Percentiles rank a stretch among this genome's conserved stretches.
These are phyloP conservation scores for Saccharomycopsis fodiens DNA, from an alignment of 805 yeast genomes.

Conservation along the genomic window DNA sequence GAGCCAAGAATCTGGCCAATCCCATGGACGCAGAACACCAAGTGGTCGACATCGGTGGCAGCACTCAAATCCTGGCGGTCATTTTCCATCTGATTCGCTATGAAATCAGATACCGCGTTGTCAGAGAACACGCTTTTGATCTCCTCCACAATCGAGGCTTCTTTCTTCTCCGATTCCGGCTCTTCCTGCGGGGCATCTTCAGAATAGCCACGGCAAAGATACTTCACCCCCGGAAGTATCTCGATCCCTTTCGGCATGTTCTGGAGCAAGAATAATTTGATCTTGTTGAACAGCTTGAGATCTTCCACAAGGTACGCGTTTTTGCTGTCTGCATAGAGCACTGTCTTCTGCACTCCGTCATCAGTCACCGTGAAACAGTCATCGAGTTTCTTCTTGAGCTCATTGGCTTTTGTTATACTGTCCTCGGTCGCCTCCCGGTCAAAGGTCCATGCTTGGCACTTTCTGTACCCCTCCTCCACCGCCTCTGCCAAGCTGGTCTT, in stretches of 20 bases:
- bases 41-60: slow-evolving; percentile 36
- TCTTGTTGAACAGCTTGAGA: slow-evolving; percentile 5
- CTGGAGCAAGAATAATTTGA: slow-evolving; percentile 11
- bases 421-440: not conserved
- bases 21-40: slow-evolving; percentile 89
- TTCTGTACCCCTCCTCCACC: slow-evolving; percentile 49
- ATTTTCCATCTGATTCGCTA: slow-evolving; percentile 19
- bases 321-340: slow-evolving; percentile 8
- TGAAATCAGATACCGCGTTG: not conserved
- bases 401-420: not conserved
- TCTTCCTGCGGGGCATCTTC: not conserved
- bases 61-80: slow-evolving; percentile 33
- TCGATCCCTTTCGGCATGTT: slow-evolving; percentile 9
- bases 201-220: slow-evolving; percentile 13
- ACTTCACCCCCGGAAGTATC: slow-evolving; percentile 11
- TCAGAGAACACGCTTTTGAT: slow-evolving; percentile 17
- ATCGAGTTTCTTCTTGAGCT: slow-evolving; percentile 6
- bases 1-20: slow-evolving; percentile 85
- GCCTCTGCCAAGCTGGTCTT: slow-evolving; percentile 40
- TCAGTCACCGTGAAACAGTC: slow-evolving; percentile 7
- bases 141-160: slow-evolving; percentile 21
- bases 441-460: slow-evolving; percentile 30
- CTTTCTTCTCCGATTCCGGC: slow-evolving; percentile 21
- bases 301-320: slow-evolving; percentile 17
- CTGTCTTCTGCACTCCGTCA: not conserved